These are phyloP conservation scores for Trametes polyzona DNA, from an alignment of 1,284 basidiomycete species.

Conservation along the genomic window DNA sequence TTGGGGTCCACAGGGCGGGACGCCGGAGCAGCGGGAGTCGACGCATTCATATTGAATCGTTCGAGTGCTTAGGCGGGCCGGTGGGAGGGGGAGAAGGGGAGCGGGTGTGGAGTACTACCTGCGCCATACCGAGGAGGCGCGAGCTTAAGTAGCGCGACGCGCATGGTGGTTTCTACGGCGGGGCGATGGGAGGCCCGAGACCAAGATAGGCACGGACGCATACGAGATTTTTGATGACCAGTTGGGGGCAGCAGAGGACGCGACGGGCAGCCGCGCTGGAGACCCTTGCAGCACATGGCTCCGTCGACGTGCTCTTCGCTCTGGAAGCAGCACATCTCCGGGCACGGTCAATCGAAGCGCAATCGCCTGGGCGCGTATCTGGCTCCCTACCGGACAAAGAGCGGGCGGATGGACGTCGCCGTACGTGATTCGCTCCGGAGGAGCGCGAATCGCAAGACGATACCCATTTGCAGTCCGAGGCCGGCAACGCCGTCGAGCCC, in stretches of 20 bases:
- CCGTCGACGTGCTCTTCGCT: not conserved
- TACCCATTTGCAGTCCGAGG: not conserved
- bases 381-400: not conserved
- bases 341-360: slow-evolving; percentile 8
- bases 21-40: not conserved
- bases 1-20: slow-evolving; percentile 10
- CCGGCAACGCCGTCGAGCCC: not conserved
- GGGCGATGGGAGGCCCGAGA: slow-evolving; percentile 7
- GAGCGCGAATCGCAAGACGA: not conserved
- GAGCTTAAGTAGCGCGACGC: slow-evolving; percentile 12
- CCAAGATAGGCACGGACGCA: slow-evolving; percentile 1
- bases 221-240: slow-evolving; percentile 5
- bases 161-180: not conserved
- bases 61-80: not conserved
- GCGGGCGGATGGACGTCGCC: not conserved
- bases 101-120: not conserved
- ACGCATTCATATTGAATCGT: slow-evolving; percentile 2
- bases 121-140: not conserved
- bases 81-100: not conserved
- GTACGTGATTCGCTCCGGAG: slow-evolving; percentile 5
- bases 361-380: slow-evolving; percentile 17
- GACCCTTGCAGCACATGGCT: slow-evolving; percentile 11
- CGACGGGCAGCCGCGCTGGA: slow-evolving; percentile 16
- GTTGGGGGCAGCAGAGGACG: slow-evolving; percentile 4
- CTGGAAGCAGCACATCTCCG: slow-evolving; percentile 16